These are phyloP conservation scores for Coemansia sp. DNA, from an alignment of 192 early-diverging fungal genomes.

Conservation along the genomic window DNA sequence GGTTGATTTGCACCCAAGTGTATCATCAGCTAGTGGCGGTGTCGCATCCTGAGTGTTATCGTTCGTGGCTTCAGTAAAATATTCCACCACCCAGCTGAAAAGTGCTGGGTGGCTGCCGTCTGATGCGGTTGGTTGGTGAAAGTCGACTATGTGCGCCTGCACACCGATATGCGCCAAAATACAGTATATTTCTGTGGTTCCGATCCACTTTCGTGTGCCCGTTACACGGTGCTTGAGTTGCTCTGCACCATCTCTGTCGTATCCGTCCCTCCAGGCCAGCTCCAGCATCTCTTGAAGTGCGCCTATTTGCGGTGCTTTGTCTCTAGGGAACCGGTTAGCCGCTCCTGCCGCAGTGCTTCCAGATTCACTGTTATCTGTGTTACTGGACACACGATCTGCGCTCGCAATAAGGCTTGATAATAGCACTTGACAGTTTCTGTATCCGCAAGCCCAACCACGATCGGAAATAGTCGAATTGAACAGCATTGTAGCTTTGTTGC, in stretches of 20 bases:
- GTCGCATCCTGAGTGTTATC: neutral
- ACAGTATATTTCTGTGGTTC: constrained; percentile 67
- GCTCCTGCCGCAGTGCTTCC: neutral
- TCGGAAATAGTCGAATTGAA: constrained; percentile 36
- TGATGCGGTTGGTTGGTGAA: constrained; percentile 60
- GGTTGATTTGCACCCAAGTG: neutral
- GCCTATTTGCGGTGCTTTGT: constrained; percentile 30
- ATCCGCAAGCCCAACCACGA: constrained; percentile 71
- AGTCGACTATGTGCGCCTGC: constrained; percentile 61
- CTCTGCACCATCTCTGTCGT: constrained; percentile 58
- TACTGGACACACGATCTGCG: neutral
- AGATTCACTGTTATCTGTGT: neutral
- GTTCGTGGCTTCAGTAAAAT: constrained; percentile 44
- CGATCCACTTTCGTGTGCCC: constrained; percentile 69
- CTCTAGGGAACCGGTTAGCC: neutral
- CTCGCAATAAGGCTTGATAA: constrained; percentile 50
- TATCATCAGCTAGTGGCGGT: neutral
- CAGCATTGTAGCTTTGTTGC: constrained; percentile 22
- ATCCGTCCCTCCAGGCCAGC: constrained; percentile 61
- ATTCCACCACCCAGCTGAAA: constrained; percentile 59
- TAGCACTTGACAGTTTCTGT: constrained; percentile 70
- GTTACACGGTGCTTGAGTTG: constrained; percentile 58
- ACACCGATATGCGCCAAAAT: constrained; percentile 60
- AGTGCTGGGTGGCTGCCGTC: constrained; percentile 58
- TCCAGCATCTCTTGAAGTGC: constrained; percentile 60